phyloP scores from a whole-genome alignment of 2,329 filamentous ascomycete species.

The Hypocrella siamensis region DNA sequence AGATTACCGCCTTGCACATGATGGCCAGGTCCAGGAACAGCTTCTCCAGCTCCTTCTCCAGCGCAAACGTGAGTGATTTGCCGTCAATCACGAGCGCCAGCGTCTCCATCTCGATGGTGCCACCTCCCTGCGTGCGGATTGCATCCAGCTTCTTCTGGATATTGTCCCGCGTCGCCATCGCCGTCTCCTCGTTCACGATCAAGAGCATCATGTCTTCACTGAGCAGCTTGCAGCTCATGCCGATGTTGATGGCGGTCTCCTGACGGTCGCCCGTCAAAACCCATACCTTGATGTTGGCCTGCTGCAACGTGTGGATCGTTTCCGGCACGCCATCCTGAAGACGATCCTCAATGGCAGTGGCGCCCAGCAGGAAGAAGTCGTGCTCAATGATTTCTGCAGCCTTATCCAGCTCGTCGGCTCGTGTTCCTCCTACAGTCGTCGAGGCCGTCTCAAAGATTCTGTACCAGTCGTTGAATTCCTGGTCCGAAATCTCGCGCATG shows the following conservation, averaged over 20 bases:
- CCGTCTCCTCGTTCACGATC: slow-evolving; percentile 83
- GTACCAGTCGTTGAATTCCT: slow-evolving; percentile 79
- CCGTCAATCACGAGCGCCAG: slow-evolving; percentile 91
- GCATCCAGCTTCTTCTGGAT: slow-evolving; percentile 87
- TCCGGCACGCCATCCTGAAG: slow-evolving; percentile 95
- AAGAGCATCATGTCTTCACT: slow-evolving; percentile 97
- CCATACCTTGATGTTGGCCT: slow-evolving; percentile 97
- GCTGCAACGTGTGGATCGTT: slow-evolving; percentile 92
- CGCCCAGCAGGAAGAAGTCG: slow-evolving; percentile 79
- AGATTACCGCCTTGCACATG: slow-evolving; percentile 97
- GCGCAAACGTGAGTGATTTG: slow-evolving; percentile 81
- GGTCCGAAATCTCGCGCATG: slow-evolving; percentile 81
- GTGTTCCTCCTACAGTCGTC: slow-evolving; percentile 82
- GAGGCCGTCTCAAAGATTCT: slow-evolving; percentile 74
- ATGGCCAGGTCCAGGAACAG: slow-evolving; percentile 84
- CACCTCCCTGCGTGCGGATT: slow-evolving; percentile 67
- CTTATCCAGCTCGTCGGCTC: slow-evolving; percentile 91
- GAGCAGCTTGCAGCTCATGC: slow-evolving; percentile 97
- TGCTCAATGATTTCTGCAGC: slow-evolving; percentile 90
- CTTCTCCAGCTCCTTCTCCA: slow-evolving; percentile 90
- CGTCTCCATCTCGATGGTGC: slow-evolving; percentile 65
- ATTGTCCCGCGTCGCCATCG: slow-evolving; percentile 69
- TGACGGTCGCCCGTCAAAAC: slow-evolving; percentile 94
- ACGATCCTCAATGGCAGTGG: slow-evolving; percentile 93
- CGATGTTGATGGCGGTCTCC: slow-evolving; percentile 98